Evolutionary conservation across 2,329 filamentous ascomycete genomes (phyloP), one percentile per base, ranked within the genome.

Genomic region (Clarireedia hainanense): DNA sequence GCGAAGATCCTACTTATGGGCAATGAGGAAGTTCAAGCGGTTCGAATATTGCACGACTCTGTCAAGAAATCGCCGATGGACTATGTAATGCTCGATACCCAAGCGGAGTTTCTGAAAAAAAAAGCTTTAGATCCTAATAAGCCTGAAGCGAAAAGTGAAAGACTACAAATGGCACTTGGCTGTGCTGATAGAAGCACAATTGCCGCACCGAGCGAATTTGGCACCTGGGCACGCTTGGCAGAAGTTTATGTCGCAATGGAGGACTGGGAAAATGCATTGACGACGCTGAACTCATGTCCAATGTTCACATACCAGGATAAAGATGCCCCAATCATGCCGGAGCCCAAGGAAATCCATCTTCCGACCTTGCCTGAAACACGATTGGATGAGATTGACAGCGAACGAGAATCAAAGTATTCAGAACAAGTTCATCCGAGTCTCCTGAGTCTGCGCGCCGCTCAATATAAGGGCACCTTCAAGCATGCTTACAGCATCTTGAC

Each of bases 231-330:
- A 56, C 81, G 91, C 56, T 74, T 99, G 60, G 91, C 91, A 2
- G 90, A 97, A 69, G 88, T 97, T 34, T 99, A 99, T 65, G 89
- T 97, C 55, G 83, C 86, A 50, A 83, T 95, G 73, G 94, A 99
- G 70, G 89, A 95, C 68, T 99, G 94, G 91, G 94, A 97, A 68
- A 84, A 97, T 63, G 94, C 94, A 0, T 80, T 99, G 24, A 85
- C 95, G 5, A 97, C 94, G 4, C 79, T 99, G 52, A 99, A 99
- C 74, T 99, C 94, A 17, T 99, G 94, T 71, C 94, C 94, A 7
- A 99, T 99, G 94, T 99, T 99, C 72, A 99, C 94, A 6, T 97
- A 99, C 71, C 94, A 97, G 72, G 94, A 99, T 73, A 97, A 96
- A 72, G 94, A 99, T 70, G 87, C 91, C 5, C 94, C 94, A 3